A percentile compares a stretch with the other conserved stretches of the same genome.
These are phyloP conservation scores for Calonectria honghensis DNA, from an alignment of 2,329 filamentous ascomycete species.

Conservation along the genomic window DNA sequence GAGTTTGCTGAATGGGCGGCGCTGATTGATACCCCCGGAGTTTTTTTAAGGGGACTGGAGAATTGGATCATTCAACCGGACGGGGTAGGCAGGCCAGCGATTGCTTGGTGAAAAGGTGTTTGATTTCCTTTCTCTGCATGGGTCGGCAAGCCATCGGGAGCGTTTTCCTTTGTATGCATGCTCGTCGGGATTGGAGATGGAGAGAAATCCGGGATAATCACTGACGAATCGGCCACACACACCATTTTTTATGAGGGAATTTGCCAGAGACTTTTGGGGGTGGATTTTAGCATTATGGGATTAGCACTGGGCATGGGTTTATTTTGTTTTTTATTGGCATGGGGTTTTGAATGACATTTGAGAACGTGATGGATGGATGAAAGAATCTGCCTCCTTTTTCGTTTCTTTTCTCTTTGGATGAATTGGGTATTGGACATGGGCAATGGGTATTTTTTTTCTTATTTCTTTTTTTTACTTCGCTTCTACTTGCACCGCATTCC, in stretches of 20 bases:
- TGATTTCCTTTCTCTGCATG: slow-evolving; percentile 48
- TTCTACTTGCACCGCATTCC: slow-evolving; percentile 15
- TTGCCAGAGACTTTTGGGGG: slow-evolving; percentile 39
- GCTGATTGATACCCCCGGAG: slow-evolving; percentile 39
- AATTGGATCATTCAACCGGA: slow-evolving; percentile 44
- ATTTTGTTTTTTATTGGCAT: slow-evolving; percentile 19
- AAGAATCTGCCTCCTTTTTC: background rate
- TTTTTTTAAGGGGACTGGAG: slow-evolving; percentile 34
- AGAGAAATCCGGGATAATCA: slow-evolving; percentile 22
- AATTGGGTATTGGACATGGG: background rate
- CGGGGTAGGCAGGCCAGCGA: slow-evolving; percentile 48
- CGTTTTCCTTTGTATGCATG: slow-evolving; percentile 46
- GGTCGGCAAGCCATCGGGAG: slow-evolving; percentile 42
- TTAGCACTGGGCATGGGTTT: slow-evolving; percentile 22
- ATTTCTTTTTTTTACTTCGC: background rate
- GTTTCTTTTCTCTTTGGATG: slow-evolving; percentile 6
- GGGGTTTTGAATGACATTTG: slow-evolving; percentile 28
- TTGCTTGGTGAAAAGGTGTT: slow-evolving; percentile 48
- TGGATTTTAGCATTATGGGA: slow-evolving; percentile 34
- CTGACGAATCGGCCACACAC: slow-evolving; percentile 30
- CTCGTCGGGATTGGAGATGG: slow-evolving; percentile 32
- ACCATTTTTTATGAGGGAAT: slow-evolving; percentile 44
- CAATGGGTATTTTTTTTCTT: background rate
- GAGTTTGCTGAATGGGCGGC: slow-evolving; percentile 31
- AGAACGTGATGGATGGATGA: slow-evolving; percentile 27